Base-by-base conservation (phyloP, 2,329 filamentous ascomycete genomes). In the Cladosporium colombiae region DNA sequence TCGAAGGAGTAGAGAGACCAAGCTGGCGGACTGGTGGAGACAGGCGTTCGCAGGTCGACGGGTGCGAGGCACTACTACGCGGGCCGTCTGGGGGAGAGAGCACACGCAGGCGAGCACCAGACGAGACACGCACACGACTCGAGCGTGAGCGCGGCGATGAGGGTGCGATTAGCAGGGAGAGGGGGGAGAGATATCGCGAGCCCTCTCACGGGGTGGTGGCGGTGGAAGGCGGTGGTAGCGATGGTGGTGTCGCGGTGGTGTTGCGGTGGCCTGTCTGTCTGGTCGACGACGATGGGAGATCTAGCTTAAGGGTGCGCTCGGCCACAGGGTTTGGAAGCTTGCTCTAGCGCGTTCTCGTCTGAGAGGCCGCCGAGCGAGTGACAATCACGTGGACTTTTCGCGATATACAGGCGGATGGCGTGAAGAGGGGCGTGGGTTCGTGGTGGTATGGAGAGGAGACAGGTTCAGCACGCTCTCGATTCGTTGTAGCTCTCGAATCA, bases 301-400 rank as follows among this genome's bases (percentile, higher is more conserved):
- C 37, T 44, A 44, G 33, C 33, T 35, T 35, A 14, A 35, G 33
- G 33, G 33, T 35, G 33, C 33, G 33, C 33, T 35, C 33, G 33
- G 33, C 33, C 33, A 14, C 55, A 57, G 55, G 55, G 55, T 57
- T 57, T 57, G 52, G 52, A 57, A 57, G 55, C 55, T 57, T 57
- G 29, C 55, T 40, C 33, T 57, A 57, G 55, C 55, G 55, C 21
- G 33, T 57, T 7, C 29, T 33, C 21, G 23, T 33, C 37, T 40
- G 55, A 31, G 55, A 31, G n/a, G 33, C 4, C 33, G 23, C 14
- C 31, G 55, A 7, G 55, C n/a, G 55, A 37, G 29, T 16, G 11
- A 14, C 11, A 57, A 57, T 33, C 52, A 55, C 52, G 52, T 55
- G 27, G 18, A 55, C 10, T 55, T 33, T 33, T 6, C 27, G 16